A percentile compares a stretch with the other conserved stretches of the same genome.
Conservation (phyloP, 129 eudicot genomes). For the Pittosporum tobira region DNA sequence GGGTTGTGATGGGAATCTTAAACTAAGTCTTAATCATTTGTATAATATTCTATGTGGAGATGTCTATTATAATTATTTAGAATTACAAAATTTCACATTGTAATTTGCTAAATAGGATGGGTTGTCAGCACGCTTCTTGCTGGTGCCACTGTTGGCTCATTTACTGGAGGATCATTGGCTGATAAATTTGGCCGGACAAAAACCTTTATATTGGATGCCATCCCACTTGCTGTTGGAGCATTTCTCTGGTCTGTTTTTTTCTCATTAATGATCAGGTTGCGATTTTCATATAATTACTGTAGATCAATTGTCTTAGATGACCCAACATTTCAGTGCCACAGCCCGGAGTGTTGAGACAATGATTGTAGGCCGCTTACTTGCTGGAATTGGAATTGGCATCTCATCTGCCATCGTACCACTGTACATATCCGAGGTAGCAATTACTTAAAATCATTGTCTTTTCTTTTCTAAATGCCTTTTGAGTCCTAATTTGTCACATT, state of each 20-base stretch:
- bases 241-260: slow-evolving; percentile 61
- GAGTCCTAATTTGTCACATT: slow-evolving; percentile 12
- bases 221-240: slow-evolving; percentile 88
- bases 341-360: slow-evolving; percentile 57
- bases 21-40: not conserved
- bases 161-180: slow-evolving; percentile 89
- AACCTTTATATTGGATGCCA: slow-evolving; percentile 72
- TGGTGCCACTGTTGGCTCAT: slow-evolving; percentile 93
- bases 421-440: slow-evolving; percentile 86
- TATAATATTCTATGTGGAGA: not conserved
- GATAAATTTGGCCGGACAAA: slow-evolving; percentile 81
- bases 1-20: not conserved
- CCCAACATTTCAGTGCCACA: slow-evolving; percentile 47
- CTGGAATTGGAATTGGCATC: slow-evolving; percentile 92
- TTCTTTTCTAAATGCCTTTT: not conserved
- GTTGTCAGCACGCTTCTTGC: slow-evolving; percentile 92
- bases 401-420: slow-evolving; percentile 94
- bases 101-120: slow-evolving; percentile 51
- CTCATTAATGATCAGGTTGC: not conserved
- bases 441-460: slow-evolving; percentile 1
- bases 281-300: not conserved
- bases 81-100: not conserved
- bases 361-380: slow-evolving; percentile 86
- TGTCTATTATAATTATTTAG: not conserved
- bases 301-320: slow-evolving; percentile 12